Evolutionary conservation across 306 rosid species (phyloP).

Genomic region (Castanea sativa): DNA sequence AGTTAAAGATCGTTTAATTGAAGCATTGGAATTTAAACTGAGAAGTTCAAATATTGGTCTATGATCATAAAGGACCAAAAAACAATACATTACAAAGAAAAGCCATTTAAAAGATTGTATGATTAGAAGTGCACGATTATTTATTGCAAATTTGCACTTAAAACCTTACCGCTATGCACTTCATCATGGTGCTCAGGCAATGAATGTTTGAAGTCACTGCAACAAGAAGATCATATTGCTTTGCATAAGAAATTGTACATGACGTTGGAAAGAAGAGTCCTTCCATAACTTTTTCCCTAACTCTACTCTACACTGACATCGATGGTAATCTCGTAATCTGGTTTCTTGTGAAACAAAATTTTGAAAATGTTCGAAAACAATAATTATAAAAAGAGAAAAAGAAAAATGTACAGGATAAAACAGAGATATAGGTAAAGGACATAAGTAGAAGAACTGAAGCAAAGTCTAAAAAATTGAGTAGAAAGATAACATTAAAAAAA

Average conservation of each 20-base stretch:
- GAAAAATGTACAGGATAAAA: neutral
- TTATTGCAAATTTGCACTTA: constrained; percentile 3
- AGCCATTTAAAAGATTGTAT: neutral
- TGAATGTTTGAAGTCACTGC: constrained; percentile 78
- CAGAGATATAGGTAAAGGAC: neutral
- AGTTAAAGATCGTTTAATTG: neutral
- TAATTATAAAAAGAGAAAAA: neutral
- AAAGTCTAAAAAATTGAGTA: neutral
- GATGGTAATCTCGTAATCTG: neutral
- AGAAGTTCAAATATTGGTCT: no score
- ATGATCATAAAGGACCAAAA: constrained; percentile 9
- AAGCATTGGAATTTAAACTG: no score
- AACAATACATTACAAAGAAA: neutral
- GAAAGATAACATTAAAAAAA: neutral
- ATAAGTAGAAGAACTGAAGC: neutral
- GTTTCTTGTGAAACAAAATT: neutral
- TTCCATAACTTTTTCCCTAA: neutral
- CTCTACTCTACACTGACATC: neutral
- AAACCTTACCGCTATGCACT: constrained; percentile 89
- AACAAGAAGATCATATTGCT: constrained; percentile 17
- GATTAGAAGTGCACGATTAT: constrained; percentile 3
- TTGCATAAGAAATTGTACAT: constrained; percentile 5
- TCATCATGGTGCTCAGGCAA: constrained; percentile 90
- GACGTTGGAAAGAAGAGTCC: neutral
- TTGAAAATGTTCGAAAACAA: neutral